These are phyloP conservation scores for Waitea zeae DNA, from an alignment of 1,284 basidiomycete species.

Conservation along the genomic window DNA sequence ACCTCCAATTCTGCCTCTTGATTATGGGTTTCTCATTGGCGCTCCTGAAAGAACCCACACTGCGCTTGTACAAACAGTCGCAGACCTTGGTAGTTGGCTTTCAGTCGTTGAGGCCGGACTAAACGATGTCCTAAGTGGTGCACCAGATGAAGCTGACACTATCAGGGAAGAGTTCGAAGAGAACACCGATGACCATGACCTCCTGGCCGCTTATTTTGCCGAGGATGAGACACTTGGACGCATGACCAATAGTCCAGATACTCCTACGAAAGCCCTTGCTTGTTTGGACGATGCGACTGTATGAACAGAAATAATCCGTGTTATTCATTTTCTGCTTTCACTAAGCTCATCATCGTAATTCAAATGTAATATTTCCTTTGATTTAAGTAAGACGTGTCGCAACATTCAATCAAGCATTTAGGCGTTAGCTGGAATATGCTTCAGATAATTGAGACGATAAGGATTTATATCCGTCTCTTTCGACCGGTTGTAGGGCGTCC, in stretches of 20 bases:
- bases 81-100: not conserved
- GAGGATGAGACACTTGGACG: no score
- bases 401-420: not conserved
- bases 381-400: no score
- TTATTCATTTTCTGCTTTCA: no score
- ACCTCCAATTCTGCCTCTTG: not conserved
- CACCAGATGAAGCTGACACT: not conserved
- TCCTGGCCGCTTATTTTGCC: no score
- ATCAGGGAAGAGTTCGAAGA: not conserved
- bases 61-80: not conserved
- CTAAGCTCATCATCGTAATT: no score
- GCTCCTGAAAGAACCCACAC: not conserved
- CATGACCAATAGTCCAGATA: no score
- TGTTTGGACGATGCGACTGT: no score
- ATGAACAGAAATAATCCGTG: no score
- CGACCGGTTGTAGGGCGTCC: conserved; percentile 59
- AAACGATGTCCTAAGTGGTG: not conserved
- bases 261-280: no score
- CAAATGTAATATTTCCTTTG: no score
- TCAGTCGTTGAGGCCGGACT: not conserved
- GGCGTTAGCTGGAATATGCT: not conserved
- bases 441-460: conserved; percentile 44
- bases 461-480: conserved; percentile 43
- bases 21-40: not conserved
- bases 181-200: not conserved